Base-by-base conservation (phyloP, 2,329 filamentous ascomycete genomes). In the Phaeosphaeria sp. region DNA sequence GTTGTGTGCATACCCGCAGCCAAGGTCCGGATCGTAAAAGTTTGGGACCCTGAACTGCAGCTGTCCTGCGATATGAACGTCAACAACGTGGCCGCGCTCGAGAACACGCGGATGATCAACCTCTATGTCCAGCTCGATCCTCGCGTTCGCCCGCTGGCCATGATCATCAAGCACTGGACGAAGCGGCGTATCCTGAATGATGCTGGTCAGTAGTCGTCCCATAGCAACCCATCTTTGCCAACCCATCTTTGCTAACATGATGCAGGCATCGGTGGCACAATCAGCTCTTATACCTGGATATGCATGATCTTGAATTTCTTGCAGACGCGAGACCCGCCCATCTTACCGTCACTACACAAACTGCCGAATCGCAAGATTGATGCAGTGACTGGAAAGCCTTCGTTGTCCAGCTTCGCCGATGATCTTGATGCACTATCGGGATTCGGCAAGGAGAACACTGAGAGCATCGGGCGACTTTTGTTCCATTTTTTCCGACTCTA, bases 241-340 rank as follows among this genome's bases (percentile, higher is more conserved):
- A 52, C 65, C 46, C 2, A 21, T 17, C 21, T 39, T 15, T 52
- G 20, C 74, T 65, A 50, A 65, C 58, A 53, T 13, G 1, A 13
- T 11, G 17, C 36, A 65, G 96, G 95, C 91, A 57, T 92, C 93
- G 74, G 95, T 61, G 93, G 92, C 56, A 99, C 95, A 6, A 84
- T 99, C 59, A 98, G 94, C 78, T 99, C 95, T 18, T 99, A 99
- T 75, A 97, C 95, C 21, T 99, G 95, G 95, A 98, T 98, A 74
- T 99, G 95, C 78, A 87, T 99, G 84, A 96, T 98, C 66, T 90
- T 99, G 74, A 96, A 93, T 67, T 99, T 98, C 73, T 84, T 99
- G 24, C 95, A 99, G 78, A 90, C 92, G 51, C 88, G 93, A 68
- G 85, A 90, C 58, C 91, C 92, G 17, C 91, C 94, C 0, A 87